These are phyloP conservation scores for Prosopis cineraria DNA, from an alignment of 306 rosid species.

Conservation along the genomic window DNA sequence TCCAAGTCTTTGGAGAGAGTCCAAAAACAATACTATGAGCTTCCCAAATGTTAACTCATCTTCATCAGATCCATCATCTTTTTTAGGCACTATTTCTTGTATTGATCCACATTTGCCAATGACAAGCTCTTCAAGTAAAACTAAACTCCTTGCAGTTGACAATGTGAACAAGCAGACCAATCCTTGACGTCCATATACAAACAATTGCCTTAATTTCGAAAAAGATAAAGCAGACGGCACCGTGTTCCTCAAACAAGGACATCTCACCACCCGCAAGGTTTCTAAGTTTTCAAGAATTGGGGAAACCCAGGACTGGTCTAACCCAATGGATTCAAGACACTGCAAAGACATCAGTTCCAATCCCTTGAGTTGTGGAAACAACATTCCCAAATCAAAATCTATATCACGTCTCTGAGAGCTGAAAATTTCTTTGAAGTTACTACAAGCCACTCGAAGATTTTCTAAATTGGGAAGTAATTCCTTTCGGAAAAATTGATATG, in stretches of 20 bases:
- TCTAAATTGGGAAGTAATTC: too few relatives aligned
- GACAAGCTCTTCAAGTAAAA: neutral
- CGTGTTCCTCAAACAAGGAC: constrained; percentile 14
- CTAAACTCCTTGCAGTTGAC: constrained; percentile 33
- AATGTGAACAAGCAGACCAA: too few relatives aligned
- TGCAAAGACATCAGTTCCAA: neutral
- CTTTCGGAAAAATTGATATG: too few relatives aligned
- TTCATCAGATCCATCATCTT: neutral
- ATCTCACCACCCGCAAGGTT: neutral
- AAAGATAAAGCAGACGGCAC: neutral
- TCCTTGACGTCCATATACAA: neutral
- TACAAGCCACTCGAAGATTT: too few relatives aligned
- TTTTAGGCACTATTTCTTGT: too few relatives aligned
- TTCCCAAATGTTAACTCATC: constrained; percentile 6
- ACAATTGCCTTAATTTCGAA: neutral
- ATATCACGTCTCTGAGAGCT: neutral
- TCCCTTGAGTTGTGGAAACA: neutral
- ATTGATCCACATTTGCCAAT: neutral
- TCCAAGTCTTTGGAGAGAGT: neutral
- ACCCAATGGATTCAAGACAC: neutral
- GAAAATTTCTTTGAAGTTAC: too few relatives aligned
- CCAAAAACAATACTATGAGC: neutral
- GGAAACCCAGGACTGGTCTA: neutral
- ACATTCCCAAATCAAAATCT: neutral
- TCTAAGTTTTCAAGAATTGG: neutral